These are phyloP conservation scores for Tranzscheliella williamsii DNA, from an alignment of 1,284 basidiomycete genomes.

Conservation along the genomic window DNA sequence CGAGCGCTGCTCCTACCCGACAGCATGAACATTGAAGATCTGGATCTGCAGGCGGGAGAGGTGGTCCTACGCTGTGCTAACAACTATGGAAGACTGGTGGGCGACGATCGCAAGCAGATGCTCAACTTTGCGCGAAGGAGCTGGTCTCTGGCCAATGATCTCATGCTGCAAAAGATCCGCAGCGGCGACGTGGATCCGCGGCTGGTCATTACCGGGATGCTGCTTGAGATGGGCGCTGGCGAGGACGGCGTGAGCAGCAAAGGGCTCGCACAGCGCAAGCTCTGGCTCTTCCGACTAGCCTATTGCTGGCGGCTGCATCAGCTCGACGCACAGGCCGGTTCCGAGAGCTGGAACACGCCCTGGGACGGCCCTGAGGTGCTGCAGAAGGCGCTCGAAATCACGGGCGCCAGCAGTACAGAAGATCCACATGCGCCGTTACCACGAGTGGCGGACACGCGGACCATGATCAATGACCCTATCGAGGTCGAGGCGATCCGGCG, in stretches of 20 bases:
- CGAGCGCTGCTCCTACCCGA: conserved; percentile 42
- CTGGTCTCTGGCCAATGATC: conserved; percentile 40
- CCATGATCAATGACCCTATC: conserved; percentile 34
- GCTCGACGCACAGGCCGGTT: conserved; percentile 33
- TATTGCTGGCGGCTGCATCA: conserved; percentile 43
- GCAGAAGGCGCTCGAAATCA: conserved; percentile 28
- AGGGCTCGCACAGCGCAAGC: conserved; percentile 28
- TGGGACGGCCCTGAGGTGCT: conserved; percentile 36
- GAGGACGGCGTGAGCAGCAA: conserved; percentile 45
- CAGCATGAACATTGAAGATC: conserved; percentile 40
- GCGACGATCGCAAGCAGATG: conserved; percentile 39
- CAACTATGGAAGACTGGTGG: conserved; percentile 33
- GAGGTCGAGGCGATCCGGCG: conserved; percentile 32
- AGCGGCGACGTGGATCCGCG: conserved; percentile 43
- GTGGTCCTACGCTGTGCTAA: conserved; percentile 34
- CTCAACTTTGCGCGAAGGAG: conserved; percentile 44
- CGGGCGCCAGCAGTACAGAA: conserved; percentile 16
- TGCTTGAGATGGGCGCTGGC: conserved; percentile 41
- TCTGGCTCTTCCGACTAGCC: conserved; percentile 42
- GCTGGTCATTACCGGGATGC: conserved; percentile 37
- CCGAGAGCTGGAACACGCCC: conserved; percentile 21
- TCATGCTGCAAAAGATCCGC: conserved; percentile 41
- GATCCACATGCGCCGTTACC: conserved; percentile 33
- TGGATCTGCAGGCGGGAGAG: conserved; percentile 39
- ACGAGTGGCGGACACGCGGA: conserved; percentile 23